Evolutionary conservation across 2,329 filamentous ascomycete species (phyloP), one percentile per base, ranked within the genome.

Genomic region (Lasiodiplodia gonubiensis): DNA sequence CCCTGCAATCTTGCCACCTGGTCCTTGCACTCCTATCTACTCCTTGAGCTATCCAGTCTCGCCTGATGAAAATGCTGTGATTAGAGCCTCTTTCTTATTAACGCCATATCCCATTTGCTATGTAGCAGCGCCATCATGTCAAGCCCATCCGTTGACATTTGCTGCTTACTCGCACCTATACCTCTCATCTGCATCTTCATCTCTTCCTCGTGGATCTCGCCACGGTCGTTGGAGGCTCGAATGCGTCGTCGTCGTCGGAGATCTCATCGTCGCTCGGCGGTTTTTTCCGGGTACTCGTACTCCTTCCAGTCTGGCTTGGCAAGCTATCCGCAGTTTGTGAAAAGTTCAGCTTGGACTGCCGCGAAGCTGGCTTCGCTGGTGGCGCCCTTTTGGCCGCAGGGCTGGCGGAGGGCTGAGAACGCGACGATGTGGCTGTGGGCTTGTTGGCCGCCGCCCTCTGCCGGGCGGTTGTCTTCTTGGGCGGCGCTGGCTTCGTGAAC

Each of bases 321-420:
- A 77, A 75, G 6, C 75, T 75, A 6, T 76, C 70, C 21, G 77
- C 53, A 4, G 46, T n/a, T 61, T 82, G 79, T 7, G 79, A 80
- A 68, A 82, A 82, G 67, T 76, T 79, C 55, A 83, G 70, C 12
- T 76, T 82, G 0, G 79, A 76, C 70, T 82, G 81, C 55, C 75
- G 80, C 3, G 67, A 69, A 25, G 70, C 67, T 7, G 69, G 59
- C 21, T 72, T 74, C 14, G 37, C 35, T 3, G 70, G 67, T 6
- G 69, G 57, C n/a, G 71, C 4, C 64, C 72, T 74, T 18, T 37
- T 61, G 65, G 72, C 75, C 37, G 69, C 69, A 2, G 75, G 70
- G 4, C 70, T 70, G 21, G 68, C 68, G 67, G 71, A 33, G 65
- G 69, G 52, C 49, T 71, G 68, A 68, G 71, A 16, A 3, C 66